Percentiles rank a stretch among this genome's conserved stretches.
These are phyloP conservation scores for Nannochloropsis oceanica DNA, from an alignment of 108 stramenopile genomes.

Conservation along the genomic window DNA sequence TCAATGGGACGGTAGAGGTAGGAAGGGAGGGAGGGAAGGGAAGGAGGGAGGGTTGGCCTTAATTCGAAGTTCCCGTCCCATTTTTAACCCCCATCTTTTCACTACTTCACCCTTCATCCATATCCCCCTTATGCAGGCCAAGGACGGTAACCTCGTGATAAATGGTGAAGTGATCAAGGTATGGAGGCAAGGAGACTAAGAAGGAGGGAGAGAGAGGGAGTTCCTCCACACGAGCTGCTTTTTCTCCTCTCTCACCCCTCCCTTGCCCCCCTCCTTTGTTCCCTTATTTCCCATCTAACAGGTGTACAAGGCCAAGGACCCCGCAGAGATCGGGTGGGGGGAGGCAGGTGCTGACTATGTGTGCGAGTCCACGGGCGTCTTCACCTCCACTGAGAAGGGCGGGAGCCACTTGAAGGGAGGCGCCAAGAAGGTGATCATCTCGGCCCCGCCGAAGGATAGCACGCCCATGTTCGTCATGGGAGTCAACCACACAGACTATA, in stretches of 20 bases:
- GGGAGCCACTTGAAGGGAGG: slow-evolving; percentile 42
- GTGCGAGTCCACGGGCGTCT: slow-evolving; percentile 43
- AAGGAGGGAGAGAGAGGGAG: too few relatives aligned
- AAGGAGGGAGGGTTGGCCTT: background rate
- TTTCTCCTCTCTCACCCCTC: too few relatives aligned
- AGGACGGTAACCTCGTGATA: slow-evolving; percentile 30
- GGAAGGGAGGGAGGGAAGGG: slow-evolving; percentile 4
- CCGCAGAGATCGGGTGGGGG: slow-evolving; percentile 34
- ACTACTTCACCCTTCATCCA: background rate
- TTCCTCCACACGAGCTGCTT: too few relatives aligned
- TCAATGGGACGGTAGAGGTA: slow-evolving; percentile 43
- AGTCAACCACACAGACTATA: slow-evolving; percentile 39
- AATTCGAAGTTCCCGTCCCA: too few relatives aligned
- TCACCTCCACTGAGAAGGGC: slow-evolving; percentile 38
- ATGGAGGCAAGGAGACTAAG: too few relatives aligned
- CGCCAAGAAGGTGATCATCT: slow-evolving; percentile 44
- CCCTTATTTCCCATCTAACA: background rate
- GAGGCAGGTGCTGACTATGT: slow-evolving; percentile 37
- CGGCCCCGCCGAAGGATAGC: slow-evolving; percentile 39
- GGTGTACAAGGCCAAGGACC: slow-evolving; percentile 31
- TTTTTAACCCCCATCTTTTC: too few relatives aligned
- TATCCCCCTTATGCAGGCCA: background rate
- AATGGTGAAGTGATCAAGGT: slow-evolving; percentile 19
- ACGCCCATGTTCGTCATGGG: slow-evolving; percentile 46
- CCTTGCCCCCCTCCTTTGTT: too few relatives aligned